Conservation (phyloP, 108 stramenopile genomes). For the Hondaea fermentalgiana region DNA sequence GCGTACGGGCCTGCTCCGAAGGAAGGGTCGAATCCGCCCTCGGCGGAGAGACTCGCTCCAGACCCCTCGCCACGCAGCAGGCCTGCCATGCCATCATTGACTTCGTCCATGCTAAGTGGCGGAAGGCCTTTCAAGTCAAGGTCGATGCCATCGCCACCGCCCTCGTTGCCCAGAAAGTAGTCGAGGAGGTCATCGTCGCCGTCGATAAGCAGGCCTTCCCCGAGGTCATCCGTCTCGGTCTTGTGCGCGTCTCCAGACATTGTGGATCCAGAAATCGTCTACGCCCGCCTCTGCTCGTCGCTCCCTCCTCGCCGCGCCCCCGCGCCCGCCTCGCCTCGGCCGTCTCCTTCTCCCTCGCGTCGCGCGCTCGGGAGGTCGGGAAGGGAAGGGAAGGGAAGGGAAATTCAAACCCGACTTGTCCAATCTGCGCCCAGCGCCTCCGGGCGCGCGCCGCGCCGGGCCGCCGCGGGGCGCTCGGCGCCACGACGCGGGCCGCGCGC, state of each 20-base stretch:
- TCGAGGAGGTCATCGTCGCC: conserved; percentile 16
- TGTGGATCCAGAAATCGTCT: no score
- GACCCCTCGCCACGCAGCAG: not conserved
- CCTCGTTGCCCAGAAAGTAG: conserved; percentile 7
- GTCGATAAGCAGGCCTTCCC: not conserved
- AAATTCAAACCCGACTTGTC: no score
- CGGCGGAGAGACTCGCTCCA: not conserved
- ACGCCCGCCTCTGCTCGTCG: not conserved
- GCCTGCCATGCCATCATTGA: not conserved
- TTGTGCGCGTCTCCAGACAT: not conserved
- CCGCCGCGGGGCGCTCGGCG: no score
- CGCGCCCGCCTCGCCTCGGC: not conserved
- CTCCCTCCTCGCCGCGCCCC: not conserved
- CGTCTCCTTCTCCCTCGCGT: no score
- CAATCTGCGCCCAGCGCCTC: no score
- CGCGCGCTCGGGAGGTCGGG: no score
- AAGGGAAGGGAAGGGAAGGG: no score
- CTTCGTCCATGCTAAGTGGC: not conserved
- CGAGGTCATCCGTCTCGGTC: not conserved
- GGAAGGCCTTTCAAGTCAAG: not conserved
- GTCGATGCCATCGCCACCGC: not conserved
- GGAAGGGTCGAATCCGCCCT: not conserved
- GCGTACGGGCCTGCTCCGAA: not conserved
- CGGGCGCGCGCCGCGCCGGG: no score
- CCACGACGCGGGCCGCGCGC: no score